Evolutionary conservation across 495 filamentous ascomycete genomes (phyloP).

Genomic region (Gamarada debralockiae): DNA sequence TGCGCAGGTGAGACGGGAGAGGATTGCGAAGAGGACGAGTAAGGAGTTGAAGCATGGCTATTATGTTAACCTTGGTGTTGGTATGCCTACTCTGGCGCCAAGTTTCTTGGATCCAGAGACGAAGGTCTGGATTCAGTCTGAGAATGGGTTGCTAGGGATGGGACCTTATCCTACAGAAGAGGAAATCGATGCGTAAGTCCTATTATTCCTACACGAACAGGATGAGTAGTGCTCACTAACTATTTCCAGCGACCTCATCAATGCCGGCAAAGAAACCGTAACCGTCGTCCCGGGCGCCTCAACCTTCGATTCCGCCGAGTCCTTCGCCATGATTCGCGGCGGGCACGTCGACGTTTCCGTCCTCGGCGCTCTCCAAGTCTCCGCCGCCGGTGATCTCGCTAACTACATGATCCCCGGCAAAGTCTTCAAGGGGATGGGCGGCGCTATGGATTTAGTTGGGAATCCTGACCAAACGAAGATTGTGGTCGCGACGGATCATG

Average conservation of each 20-base stretch:
- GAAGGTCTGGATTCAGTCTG: constrained; percentile 80
- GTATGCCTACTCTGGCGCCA: constrained; percentile 42
- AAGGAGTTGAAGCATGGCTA: constrained; percentile 60
- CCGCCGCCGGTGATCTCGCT: constrained; percentile 75
- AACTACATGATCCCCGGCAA: constrained; percentile 96
- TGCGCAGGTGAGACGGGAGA: constrained; percentile 41
- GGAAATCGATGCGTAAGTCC: constrained; percentile 47
- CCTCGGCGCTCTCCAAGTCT: constrained; percentile 88
- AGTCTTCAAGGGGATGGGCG: constrained; percentile 89
- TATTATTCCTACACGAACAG: not conserved
- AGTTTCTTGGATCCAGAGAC: constrained; percentile 45
- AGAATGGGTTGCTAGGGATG: constrained; percentile 92
- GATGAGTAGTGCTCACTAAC: constrained; percentile 1
- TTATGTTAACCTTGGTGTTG: constrained; percentile 66
- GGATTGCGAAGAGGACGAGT: constrained; percentile 56
- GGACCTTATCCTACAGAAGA: constrained; percentile 71
- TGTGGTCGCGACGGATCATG: constrained; percentile 95
- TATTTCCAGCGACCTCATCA: constrained; percentile 86
- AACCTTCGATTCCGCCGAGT: constrained; percentile 82
- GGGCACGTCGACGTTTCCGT: constrained; percentile 88
- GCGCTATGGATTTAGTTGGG: constrained; percentile 89
- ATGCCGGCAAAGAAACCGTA: constrained; percentile 92
- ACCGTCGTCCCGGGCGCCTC: constrained; percentile 77
- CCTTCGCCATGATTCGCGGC: constrained; percentile 90
- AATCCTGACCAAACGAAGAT: constrained; percentile 86